These are phyloP conservation scores for Russula lepida DNA, from an alignment of 768 basidiomycete species.

Conservation along the genomic window DNA sequence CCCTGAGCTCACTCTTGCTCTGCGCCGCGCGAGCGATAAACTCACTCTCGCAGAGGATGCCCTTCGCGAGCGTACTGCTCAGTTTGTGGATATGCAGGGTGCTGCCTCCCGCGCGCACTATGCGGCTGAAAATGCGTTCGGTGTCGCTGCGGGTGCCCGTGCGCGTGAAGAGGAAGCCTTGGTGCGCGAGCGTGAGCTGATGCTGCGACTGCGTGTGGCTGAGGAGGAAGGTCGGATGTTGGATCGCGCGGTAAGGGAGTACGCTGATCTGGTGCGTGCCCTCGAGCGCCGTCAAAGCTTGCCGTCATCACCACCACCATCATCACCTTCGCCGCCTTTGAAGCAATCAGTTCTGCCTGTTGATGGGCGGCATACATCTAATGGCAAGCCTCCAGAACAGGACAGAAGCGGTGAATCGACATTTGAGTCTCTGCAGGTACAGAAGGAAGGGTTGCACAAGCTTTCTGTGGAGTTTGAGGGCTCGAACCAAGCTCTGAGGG, in stretches of 20 bases:
- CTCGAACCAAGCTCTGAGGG: constrained; percentile 38
- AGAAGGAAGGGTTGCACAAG: constrained; percentile 40
- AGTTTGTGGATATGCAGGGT: constrained; percentile 37
- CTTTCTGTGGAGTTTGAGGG: constrained; percentile 42
- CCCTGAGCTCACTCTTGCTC: constrained; percentile 55
- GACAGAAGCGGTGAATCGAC: constrained; percentile 19
- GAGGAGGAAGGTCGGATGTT: constrained; percentile 55
- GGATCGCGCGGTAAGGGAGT: constrained; percentile 61
- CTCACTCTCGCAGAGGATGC: constrained; percentile 51
- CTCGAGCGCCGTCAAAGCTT: constrained; percentile 42
- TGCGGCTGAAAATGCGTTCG: constrained; percentile 44
- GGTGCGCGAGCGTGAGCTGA: constrained; percentile 41
- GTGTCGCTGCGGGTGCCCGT: constrained; percentile 44
- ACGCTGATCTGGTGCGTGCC: constrained; percentile 63
- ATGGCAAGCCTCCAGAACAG: neutral
- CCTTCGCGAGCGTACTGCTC: constrained; percentile 40
- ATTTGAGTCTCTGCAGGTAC: constrained; percentile 35
- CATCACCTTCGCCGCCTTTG: neutral
- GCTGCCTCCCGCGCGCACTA: constrained; percentile 38
- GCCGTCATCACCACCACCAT: constrained; percentile 3
- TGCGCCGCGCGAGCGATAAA: constrained; percentile 62
- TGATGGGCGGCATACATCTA: neutral
- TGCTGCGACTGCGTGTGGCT: constrained; percentile 36
- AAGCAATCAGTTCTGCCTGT: neutral
- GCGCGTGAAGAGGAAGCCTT: constrained; percentile 47